A percentile compares a stretch with the other conserved stretches of the same genome.
Evolutionary conservation across 2,329 filamentous ascomycete genomes (phyloP).

Genomic region (Microdochium nivale): DNA sequence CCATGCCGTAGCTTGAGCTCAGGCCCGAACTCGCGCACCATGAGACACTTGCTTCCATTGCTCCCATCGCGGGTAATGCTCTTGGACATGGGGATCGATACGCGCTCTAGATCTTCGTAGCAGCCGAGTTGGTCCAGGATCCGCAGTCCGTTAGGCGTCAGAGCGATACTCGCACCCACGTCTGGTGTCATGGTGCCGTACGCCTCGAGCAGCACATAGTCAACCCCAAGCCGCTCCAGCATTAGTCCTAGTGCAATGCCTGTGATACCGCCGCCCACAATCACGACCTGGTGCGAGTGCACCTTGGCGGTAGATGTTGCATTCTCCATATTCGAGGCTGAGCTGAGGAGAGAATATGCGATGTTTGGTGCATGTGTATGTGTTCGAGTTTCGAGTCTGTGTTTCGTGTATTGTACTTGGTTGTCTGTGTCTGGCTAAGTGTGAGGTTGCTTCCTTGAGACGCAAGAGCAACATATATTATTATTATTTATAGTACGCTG

Average conservation of each 20-base stretch:
- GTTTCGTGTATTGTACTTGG: too few relatives aligned
- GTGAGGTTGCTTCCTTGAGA: too few relatives aligned
- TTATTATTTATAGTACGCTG: too few relatives aligned
- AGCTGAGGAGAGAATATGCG: too few relatives aligned
- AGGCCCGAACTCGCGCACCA: background rate
- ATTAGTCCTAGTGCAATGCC: conserved; percentile 30
- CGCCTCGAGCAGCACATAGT: conserved; percentile 32
- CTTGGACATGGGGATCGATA: background rate
- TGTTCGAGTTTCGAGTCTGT: too few relatives aligned
- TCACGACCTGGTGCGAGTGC: conserved; percentile 3
- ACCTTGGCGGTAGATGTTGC: too few relatives aligned
- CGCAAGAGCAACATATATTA: too few relatives aligned
- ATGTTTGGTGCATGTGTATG: too few relatives aligned
- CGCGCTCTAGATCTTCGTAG: conserved; percentile 16
- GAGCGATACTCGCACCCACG: conserved; percentile 28
- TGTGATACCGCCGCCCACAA: conserved; percentile 11
- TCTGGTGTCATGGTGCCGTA: conserved; percentile 23
- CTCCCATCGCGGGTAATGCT: background rate
- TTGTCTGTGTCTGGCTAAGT: too few relatives aligned
- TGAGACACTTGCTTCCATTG: conserved; percentile 4
- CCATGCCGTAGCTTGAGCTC: background rate
- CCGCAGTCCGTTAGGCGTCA: conserved; percentile 23
- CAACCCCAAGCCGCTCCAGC: conserved; percentile 28
- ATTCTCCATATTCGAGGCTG: too few relatives aligned
- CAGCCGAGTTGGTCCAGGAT: conserved; percentile 35